A percentile compares a stretch with the other conserved stretches of the same genome.
Conservation (phyloP, 2,329 filamentous ascomycete genomes). For the Xylaria sp. region DNA sequence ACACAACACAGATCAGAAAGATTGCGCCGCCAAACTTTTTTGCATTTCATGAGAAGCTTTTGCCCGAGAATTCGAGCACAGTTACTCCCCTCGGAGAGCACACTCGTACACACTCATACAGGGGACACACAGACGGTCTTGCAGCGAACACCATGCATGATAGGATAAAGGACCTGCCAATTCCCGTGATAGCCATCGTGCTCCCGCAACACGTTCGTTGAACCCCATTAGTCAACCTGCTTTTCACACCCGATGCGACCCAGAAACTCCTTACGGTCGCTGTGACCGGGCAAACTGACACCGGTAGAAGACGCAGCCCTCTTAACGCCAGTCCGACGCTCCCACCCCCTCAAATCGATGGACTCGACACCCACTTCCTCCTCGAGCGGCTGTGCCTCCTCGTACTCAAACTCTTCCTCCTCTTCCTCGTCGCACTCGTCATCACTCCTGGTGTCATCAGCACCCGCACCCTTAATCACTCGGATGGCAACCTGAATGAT, state of each 20-base stretch:
- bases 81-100: constrained; percentile 1
- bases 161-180: constrained; percentile 12
- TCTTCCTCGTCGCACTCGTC: constrained; percentile 73
- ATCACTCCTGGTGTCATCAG: constrained; percentile 87
- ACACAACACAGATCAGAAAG: constrained; percentile 25
- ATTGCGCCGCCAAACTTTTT: constrained; percentile 29
- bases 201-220: constrained; percentile 4
- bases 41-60: constrained; percentile 10
- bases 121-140: too few species aligned
- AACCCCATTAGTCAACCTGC: constrained; percentile 54
- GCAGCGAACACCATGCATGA: constrained; percentile 3
- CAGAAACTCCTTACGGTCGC: constrained; percentile 78
- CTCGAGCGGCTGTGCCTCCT: constrained; percentile 63
- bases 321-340: constrained; percentile 58
- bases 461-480: constrained; percentile 74
- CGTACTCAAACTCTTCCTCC: constrained; percentile 56
- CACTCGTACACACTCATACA: too few species aligned
- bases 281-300: constrained; percentile 70
- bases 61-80: constrained; percentile 9
- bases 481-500: constrained; percentile 81
- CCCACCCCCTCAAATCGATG: constrained; percentile 68
- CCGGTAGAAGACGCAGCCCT: constrained; percentile 57
- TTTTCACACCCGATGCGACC: constrained; percentile 84
- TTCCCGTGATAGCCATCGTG: not conserved
- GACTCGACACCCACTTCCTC: constrained; percentile 76